These are phyloP conservation scores for Leccinellum albellum DNA, from an alignment of 768 basidiomycete genomes.

Conservation along the genomic window DNA sequence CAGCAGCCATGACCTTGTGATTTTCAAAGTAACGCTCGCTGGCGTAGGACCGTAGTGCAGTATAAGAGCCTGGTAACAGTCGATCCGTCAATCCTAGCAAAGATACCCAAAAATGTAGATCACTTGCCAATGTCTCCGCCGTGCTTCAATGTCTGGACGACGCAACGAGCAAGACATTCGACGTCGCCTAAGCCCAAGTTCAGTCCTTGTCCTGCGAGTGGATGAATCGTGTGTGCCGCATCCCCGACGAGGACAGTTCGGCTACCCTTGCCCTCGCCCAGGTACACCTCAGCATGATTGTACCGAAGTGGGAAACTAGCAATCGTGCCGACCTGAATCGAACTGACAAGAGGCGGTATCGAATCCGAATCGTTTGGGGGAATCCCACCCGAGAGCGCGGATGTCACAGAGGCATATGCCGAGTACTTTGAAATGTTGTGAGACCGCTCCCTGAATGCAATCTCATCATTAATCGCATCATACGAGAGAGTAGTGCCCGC, in stretches of 20 bases:
- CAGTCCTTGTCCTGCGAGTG: constrained; percentile 92
- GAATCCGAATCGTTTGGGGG: constrained; percentile 57
- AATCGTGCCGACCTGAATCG: constrained; percentile 65
- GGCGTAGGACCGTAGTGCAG: constrained; percentile 71
- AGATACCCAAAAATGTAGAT: not conserved
- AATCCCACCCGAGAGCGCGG: constrained; percentile 40
- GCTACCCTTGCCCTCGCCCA: constrained; percentile 62
- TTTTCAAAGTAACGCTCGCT: constrained; percentile 82
- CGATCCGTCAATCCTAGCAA: not conserved
- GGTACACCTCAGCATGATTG: constrained; percentile 81
- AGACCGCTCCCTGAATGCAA: constrained; percentile 68
- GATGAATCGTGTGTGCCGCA: constrained; percentile 93
- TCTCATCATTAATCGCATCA: constrained; percentile 54
- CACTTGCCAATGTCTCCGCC: constrained; percentile 83
- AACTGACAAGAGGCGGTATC: constrained; percentile 71
- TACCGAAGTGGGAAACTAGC: constrained; percentile 91
- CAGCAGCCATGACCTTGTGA: constrained; percentile 76
- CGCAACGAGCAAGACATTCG: constrained; percentile 61
- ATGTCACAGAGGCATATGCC: constrained; percentile 51
- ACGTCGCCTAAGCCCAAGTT: constrained; percentile 93
- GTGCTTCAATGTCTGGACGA: constrained; percentile 49
- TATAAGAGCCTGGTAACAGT: constrained; percentile 57
- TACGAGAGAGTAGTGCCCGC: constrained; percentile 44
- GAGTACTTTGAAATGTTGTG: constrained; percentile 65
- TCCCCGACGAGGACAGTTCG: constrained; percentile 92